phyloP scores from a whole-genome alignment of 2,329 filamentous ascomycete genomes.

The Sporothrix brunneoviolacea region DNA sequence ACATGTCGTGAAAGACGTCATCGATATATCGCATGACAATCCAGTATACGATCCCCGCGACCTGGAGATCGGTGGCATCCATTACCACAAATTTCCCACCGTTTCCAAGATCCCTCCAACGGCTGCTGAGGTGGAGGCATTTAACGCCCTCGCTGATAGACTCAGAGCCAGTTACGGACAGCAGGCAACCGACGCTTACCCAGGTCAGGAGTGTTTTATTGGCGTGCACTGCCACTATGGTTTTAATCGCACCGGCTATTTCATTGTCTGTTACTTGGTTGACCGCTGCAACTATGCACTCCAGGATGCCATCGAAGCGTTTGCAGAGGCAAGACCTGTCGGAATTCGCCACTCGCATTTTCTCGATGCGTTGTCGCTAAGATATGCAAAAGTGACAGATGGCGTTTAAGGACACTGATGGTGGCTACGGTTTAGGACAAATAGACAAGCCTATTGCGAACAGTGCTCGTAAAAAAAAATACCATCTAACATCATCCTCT shows the following conservation, averaged over 20 bases:
- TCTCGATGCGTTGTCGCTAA: slow-evolving; percentile 71
- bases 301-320: slow-evolving; percentile 71
- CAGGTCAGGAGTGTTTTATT: slow-evolving; percentile 38
- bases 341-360: slow-evolving; percentile 91
- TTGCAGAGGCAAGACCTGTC: slow-evolving; percentile 64
- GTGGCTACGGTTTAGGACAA: too few relatives aligned
- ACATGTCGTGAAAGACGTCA: slow-evolving; percentile 61
- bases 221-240: slow-evolving; percentile 95
- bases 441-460: too few relatives aligned
- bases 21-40: slow-evolving; percentile 87
- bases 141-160: slow-evolving; percentile 51
- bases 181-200: slow-evolving; percentile 25
- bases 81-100: slow-evolving; percentile 82
- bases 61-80: slow-evolving; percentile 58
- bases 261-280: slow-evolving; percentile 85
- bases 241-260: slow-evolving; percentile 89
- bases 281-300: slow-evolving; percentile 67
- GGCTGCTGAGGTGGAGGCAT: slow-evolving; percentile 44
- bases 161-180: slow-evolving; percentile 49
- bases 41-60: slow-evolving; percentile 79
- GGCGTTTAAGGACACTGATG: background rate
- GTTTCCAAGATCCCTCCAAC: slow-evolving; percentile 83
- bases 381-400: slow-evolving; percentile 44
- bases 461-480: too few relatives aligned
- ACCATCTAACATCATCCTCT: too few relatives aligned